Percentiles rank a stretch among this genome's conserved stretches.
These are phyloP conservation scores for Paradendryphiella salina DNA, from an alignment of 2,329 filamentous ascomycete genomes.

Conservation along the genomic window DNA sequence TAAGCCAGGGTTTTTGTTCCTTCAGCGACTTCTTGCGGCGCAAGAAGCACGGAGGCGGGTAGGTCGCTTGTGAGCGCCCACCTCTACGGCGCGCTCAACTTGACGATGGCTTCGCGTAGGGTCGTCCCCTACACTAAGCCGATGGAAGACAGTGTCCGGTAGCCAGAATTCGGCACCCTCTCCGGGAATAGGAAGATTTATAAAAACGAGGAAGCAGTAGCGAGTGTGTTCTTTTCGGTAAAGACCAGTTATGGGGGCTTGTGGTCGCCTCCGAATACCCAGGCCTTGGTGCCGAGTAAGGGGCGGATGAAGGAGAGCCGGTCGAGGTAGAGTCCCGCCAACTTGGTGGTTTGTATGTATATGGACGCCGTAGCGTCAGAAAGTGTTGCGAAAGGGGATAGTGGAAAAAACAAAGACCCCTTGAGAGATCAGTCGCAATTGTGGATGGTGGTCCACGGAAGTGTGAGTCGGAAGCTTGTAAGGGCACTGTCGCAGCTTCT, in stretches of 20 bases:
- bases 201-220: conserved; percentile 24
- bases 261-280: conserved; percentile 91
- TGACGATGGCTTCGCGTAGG: conserved; percentile 55
- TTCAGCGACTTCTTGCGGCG: conserved; percentile 31
- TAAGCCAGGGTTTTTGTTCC: conserved; percentile 12
- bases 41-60: conserved; percentile 43
- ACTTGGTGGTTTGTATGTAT: conserved; percentile 72
- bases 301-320: conserved; percentile 78
- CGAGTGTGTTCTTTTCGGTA: conserved; percentile 17
- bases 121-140: conserved; percentile 53
- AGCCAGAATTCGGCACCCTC: conserved; percentile 36
- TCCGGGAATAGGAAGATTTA: conserved; percentile 27
- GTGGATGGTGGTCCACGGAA: conserved; percentile 22
- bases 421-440: conserved; percentile 33
- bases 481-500: conserved; percentile 15
- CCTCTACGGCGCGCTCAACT: conserved; percentile 56
- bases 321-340: conserved; percentile 79
- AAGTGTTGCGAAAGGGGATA: conserved; percentile 18
- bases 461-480: conserved; percentile 21
- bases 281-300: conserved; percentile 87
- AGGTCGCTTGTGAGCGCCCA: conserved; percentile 60
- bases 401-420: conserved; percentile 26
- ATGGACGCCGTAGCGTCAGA: conserved; percentile 48
- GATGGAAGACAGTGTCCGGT: conserved; percentile 25
- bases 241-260: conserved; percentile 89